Percentiles rank a stretch among this genome's conserved stretches.
Conservation (phyloP, 352 stramenopile species). For the Globisporangium splendens region DNA sequence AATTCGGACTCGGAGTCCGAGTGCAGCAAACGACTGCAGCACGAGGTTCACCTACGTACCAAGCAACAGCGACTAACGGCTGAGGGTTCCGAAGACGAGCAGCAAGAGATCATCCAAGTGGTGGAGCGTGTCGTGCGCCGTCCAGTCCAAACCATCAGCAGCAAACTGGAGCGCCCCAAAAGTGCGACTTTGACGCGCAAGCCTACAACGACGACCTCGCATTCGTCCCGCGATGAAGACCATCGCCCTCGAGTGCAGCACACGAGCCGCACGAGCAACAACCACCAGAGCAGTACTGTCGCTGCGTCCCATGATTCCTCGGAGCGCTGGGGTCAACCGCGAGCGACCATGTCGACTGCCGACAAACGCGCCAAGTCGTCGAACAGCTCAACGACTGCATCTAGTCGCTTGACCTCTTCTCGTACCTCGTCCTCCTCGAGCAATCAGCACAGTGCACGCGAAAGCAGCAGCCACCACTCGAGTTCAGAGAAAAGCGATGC, state of each 20-base stretch:
- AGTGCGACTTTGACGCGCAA: slow-evolving; percentile 22
- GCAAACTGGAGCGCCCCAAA: slow-evolving; percentile 41
- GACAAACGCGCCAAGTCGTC: slow-evolving; percentile 15
- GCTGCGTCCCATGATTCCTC: slow-evolving; percentile 18
- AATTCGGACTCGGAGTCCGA: slow-evolving; percentile 31
- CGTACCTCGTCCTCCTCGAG: slow-evolving; percentile 16
- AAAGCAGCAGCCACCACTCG: slow-evolving; percentile 12
- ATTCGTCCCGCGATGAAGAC: slow-evolving; percentile 29
- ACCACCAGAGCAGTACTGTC: slow-evolving; percentile 26
- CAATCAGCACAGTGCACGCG: slow-evolving; percentile 18
- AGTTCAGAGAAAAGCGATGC: slow-evolving; percentile 26
- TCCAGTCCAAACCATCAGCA: slow-evolving; percentile 6
- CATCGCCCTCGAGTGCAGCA: slow-evolving; percentile 23
- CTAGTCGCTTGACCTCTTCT: not conserved
- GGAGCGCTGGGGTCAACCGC: slow-evolving; percentile 52
- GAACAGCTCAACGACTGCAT: slow-evolving; percentile 8
- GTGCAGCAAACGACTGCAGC: slow-evolving; percentile 11
- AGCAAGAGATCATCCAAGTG: slow-evolving; percentile 39
- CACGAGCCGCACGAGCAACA: slow-evolving; percentile 23
- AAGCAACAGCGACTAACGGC: slow-evolving; percentile 19
- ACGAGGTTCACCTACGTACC: slow-evolving; percentile 19
- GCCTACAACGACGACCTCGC: slow-evolving; percentile 17
- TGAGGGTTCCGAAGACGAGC: slow-evolving; percentile 30
- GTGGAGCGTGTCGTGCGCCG: slow-evolving; percentile 24
- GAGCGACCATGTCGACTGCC: slow-evolving; percentile 29